A percentile compares a stretch with the other conserved stretches of the same genome.
Evolutionary conservation across 768 basidiomycete genomes (phyloP).

Genomic region (Galerina sulciceps): DNA sequence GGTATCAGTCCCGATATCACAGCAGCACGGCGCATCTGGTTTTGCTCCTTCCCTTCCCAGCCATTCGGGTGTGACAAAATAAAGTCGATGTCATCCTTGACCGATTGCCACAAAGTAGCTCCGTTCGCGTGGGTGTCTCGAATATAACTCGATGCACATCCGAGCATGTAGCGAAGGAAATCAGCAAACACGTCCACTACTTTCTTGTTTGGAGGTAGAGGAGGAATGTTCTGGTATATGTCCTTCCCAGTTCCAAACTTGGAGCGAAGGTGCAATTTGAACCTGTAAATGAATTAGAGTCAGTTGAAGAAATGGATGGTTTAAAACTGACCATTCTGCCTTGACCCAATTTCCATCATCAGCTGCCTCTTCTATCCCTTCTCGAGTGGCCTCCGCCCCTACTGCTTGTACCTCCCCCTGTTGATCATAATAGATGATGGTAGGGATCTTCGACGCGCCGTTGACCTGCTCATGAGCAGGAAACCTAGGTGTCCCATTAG

Average conservation of each 20-base stretch:
- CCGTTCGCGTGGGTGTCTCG: slow-evolving; percentile 49
- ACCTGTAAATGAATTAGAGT: slow-evolving; percentile 23
- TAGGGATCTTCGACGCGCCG: slow-evolving; percentile 51
- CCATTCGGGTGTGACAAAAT: slow-evolving; percentile 46
- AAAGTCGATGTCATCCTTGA: slow-evolving; percentile 40
- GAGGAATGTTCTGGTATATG: slow-evolving; percentile 37
- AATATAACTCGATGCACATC: slow-evolving; percentile 45
- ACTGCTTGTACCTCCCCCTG: slow-evolving; percentile 41
- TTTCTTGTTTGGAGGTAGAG: slow-evolving; percentile 44
- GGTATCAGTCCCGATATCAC: slow-evolving; percentile 43
- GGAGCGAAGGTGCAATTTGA: slow-evolving; percentile 34
- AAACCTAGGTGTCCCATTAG: slow-evolving; percentile 6
- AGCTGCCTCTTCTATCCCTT: slow-evolving; percentile 41
- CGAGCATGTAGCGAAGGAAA: slow-evolving; percentile 50
- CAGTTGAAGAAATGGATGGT: not conserved
- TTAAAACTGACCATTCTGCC: slow-evolving; percentile 41
- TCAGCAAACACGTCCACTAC: slow-evolving; percentile 49
- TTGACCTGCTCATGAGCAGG: slow-evolving; percentile 23
- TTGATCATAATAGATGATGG: slow-evolving; percentile 49
- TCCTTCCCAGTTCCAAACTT: slow-evolving; percentile 17
- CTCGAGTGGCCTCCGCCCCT: slow-evolving; percentile 48
- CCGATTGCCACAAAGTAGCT: slow-evolving; percentile 40
- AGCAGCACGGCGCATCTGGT: slow-evolving; percentile 43
- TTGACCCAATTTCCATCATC: slow-evolving; percentile 46
- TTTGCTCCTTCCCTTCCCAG: slow-evolving; percentile 49